phyloP scores from a whole-genome alignment of 306 rosid species.

The Psophocarpus tetragonolobus region DNA sequence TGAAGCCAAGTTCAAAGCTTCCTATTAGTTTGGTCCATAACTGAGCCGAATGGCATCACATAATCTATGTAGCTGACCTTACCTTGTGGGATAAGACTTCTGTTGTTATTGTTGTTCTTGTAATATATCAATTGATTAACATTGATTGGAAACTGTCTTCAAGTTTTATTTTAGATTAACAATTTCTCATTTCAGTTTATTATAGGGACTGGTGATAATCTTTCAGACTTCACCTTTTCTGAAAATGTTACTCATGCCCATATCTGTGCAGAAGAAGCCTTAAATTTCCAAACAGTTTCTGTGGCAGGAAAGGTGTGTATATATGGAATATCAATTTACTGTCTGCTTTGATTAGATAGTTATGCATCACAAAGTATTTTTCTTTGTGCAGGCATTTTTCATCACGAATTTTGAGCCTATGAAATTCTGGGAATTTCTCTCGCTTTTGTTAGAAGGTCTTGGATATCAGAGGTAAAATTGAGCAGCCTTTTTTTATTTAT shows the following conservation, averaged over 20 bases:
- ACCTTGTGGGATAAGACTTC: neutral
- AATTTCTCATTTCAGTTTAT: conserved; percentile 80
- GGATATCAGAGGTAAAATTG: conserved; percentile 74
- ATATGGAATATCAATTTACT: conserved; percentile 26
- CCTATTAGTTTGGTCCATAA: neutral
- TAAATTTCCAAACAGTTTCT: conserved; percentile 60
- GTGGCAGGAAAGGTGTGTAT: conserved; percentile 86
- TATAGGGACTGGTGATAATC: conserved; percentile 77
- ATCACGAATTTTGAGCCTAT: conserved; percentile 75
- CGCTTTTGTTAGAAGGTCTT: conserved; percentile 62
- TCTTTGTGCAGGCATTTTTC: conserved; percentile 73
- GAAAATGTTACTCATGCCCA: conserved; percentile 90
- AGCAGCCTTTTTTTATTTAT: conserved; percentile 29
- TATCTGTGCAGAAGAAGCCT: conserved; percentile 83
- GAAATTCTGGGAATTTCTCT: conserved; percentile 73
- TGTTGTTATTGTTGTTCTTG: neutral
- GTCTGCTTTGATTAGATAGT: conserved; percentile 26
- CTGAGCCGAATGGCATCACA: neutral
- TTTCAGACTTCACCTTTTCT: conserved; percentile 72
- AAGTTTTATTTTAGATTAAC: conserved; percentile 51
- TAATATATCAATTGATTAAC: conserved; percentile 21
- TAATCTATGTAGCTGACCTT: neutral
- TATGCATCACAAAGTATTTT: conserved; percentile 29
- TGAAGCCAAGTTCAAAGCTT: conserved; percentile 26
- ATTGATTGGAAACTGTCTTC: conserved; percentile 9